Conservation (phyloP, 768 basidiomycete genomes). For the Gymnopilus dilepis region DNA sequence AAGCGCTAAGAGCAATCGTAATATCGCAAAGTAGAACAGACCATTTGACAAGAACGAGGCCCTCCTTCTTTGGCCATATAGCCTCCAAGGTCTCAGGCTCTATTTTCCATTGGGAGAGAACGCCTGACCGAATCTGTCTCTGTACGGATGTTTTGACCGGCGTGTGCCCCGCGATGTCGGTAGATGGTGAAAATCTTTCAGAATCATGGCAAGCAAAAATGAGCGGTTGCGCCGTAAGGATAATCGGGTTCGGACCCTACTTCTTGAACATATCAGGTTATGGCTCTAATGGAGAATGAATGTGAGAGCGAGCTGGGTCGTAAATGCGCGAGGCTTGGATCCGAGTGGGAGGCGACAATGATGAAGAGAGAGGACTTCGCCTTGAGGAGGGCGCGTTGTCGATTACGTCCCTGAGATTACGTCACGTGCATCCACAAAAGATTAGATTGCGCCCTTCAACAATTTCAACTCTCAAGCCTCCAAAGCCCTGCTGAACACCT, state of each 20-base stretch:
- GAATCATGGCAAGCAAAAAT: constrained; percentile 17
- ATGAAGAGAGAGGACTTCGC: constrained; percentile 17
- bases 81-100: constrained; percentile 83
- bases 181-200: constrained; percentile 67
- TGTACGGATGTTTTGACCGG: constrained; percentile 94
- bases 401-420: constrained; percentile 21
- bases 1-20: constrained; percentile 7
- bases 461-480: neutral
- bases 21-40: constrained; percentile 41
- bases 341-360: constrained; percentile 13
- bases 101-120: constrained; percentile 86
- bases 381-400: constrained; percentile 27
- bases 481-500: neutral
- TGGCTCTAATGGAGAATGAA: constrained; percentile 9
- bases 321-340: constrained; percentile 15
- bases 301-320: constrained; percentile 12
- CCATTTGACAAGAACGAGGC: constrained; percentile 94
- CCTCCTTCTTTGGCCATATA: constrained; percentile 99
- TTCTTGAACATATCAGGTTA: constrained; percentile 71
- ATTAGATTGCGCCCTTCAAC: constrained; percentile 5
- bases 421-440: constrained; percentile 15
- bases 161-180: constrained; percentile 89
- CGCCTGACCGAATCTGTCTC: constrained; percentile 78
- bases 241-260: constrained; percentile 39
- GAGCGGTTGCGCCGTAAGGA: constrained; percentile 11